Base-by-base conservation (phyloP, 2,329 filamentous ascomycete species). In the Arthrinium phaeospermum region DNA sequence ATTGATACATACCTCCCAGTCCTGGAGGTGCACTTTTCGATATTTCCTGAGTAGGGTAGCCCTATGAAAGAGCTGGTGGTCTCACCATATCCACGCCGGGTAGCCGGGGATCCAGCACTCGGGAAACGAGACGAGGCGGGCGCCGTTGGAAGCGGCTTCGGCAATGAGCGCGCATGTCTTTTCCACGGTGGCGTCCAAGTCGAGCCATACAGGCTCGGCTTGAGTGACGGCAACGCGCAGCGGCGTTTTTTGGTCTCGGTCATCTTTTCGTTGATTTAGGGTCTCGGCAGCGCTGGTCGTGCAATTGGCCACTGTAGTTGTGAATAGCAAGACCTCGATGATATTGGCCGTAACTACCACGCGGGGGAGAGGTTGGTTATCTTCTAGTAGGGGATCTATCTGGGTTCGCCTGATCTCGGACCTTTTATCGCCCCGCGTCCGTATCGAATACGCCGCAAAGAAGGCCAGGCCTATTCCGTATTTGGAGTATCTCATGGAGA, bases 201-300 rank as follows among this genome's bases (percentile, higher is more conserved):
- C 85, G 4, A 89, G 81, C 86, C 87, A 90, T 13, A 81, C 82
- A 0, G 88, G 87, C 76, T 90, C 88, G 12, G 85, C 83, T 75
- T 90, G 88, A 0, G 84, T 82, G n/a, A 85, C 85, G n/a, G 83
- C 85, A 27, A 86, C 82, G 72, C 77, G 76, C 70, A 81, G 4
- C 34, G 34, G 5, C 4, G 16, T 64, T 1, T 64, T 64, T 7
- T 64, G 41, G 30, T 19, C 4, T 41, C 34, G 34, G 57, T 12
- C 57, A 64, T 64, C 1, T 64, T 64, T 19, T n/a, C 34, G 19
- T 64, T 24, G 30, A 22, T 13, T 7, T 8, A 8, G 57, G 19
- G 8, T 14, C 41, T 41, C 10, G 19, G 19, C 1, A 12, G n/a
- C 22, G 19, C 4, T 12, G 7, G 22, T n/a, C 7, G 34, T 64